phyloP scores from a whole-genome alignment of 2,329 filamentous ascomycete genomes.

The Aciculosporium take region DNA sequence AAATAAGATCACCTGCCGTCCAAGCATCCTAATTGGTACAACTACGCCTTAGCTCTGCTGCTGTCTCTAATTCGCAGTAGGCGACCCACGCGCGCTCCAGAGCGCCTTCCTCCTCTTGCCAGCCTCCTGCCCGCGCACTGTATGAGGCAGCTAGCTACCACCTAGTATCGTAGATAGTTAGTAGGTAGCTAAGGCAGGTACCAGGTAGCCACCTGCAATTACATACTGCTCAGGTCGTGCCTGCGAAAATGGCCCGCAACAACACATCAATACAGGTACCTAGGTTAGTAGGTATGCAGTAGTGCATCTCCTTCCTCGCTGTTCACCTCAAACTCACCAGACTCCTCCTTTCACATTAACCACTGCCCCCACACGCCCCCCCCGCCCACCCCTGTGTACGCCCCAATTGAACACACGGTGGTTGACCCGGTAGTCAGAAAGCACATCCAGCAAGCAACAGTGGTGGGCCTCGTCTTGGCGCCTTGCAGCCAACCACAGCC shows the following conservation, averaged over 20 bases:
- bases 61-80: not conserved
- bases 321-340: conserved; percentile 5
- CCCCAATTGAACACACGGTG: conserved; percentile 5
- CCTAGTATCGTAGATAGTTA: too few relatives aligned
- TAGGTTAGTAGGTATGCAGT: too few relatives aligned
- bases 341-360: conserved; percentile 6
- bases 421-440: conserved; percentile 7
- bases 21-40: too few relatives aligned
- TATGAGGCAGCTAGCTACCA: not conserved
- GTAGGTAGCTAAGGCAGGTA: too few relatives aligned
- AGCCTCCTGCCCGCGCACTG: conserved; percentile 2
- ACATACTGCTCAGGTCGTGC: not conserved
- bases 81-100: conserved; percentile 1
- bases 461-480: conserved; percentile 8
- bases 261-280: not conserved
- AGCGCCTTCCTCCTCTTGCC: conserved; percentile 3
- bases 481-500: conserved; percentile 11
- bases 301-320: too few relatives aligned
- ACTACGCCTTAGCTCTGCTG: not conserved
- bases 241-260: not conserved
- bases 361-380: conserved; percentile 1
- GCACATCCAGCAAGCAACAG: conserved; percentile 8
- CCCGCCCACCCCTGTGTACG: conserved; percentile 3
- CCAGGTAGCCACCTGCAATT: too few relatives aligned
- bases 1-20: not conserved